Base-by-base conservation (phyloP, 2,329 filamentous ascomycete genomes). In the Magnaporthiopsis incrustans region DNA sequence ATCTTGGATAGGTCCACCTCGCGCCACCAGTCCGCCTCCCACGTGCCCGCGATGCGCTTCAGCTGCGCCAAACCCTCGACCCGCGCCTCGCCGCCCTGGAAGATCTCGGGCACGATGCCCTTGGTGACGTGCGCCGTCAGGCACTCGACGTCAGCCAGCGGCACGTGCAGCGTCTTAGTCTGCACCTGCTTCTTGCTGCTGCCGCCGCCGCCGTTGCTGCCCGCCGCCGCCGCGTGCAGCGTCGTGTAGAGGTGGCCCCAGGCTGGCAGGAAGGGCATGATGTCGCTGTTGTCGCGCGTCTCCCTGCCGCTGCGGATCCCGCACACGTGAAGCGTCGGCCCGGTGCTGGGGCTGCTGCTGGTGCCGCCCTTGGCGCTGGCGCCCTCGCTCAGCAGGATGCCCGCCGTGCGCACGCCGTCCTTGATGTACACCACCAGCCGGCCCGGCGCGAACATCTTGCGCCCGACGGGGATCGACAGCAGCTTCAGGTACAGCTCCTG, bases 351-450 rank as follows among this genome's bases (percentile, higher is more conserved):
- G 11, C 27, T 35, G 33, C 33, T 35, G 33, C 33, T 35, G 33
- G 8, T 32, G 14, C 53, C 53, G 26, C 56, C 38, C 62, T 63
- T 63, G 57, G 56, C 33, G n/a, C 2, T 79, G 77, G 59, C 59
- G 32, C 62, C 57, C 35, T 63, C 62, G 38, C 25, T 44, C 25
- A 63, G 57, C 22, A 98, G 79, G 64, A 97, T 85, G 18, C 93
- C 94, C 1, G 89, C 88, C 0, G 91, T 93, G 60, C 92, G 87
- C 60, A 94, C 84, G 35, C 92, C 92, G 62, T 96, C 89, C 81
- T 90, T 85, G 73, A 89, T 91, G 76, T 92, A 97, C 0, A 97
- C 89, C 8, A 98, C 82, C 15, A 99, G 75, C 38, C 92, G 85
- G 67, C 90, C 89, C 1, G 85, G 82, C 26, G 83, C 79, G 71